Base-by-base conservation (phyloP, 2,329 filamentous ascomycete species). In the Triangularia setosa region DNA sequence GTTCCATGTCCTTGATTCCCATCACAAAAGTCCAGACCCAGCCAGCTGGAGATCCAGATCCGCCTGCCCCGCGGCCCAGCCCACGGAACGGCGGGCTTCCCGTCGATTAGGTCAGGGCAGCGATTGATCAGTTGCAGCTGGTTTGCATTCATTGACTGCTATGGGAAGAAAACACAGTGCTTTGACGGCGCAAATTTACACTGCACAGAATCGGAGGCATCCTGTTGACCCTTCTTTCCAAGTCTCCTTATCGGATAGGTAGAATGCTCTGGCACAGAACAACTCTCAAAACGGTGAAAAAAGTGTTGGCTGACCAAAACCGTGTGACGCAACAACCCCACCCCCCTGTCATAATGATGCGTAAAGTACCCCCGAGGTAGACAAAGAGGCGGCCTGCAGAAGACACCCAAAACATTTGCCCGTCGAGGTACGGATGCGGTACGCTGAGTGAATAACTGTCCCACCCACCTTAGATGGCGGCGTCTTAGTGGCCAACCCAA, bases 401-500 rank as follows among this genome's bases (percentile, higher is more conserved):
- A 28, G 9, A 3, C 12, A 16, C 44, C 14, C 18, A 35, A 9
- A 6, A 52, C 21, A 12, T 14, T 58, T 4, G 27, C 25, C n/a
- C 18, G 16, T 4, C 4, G 35, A 30, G 18, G 25, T 60, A 60
- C 58, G 58, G 14, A 53, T 60, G 58, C 40, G 58, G 58, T 60
- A 60, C 58, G 7, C 7, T 14, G 3, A 9, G 27, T 23, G 33
- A 35, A 24, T 35, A 8, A 40, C 12, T 12, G 57, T 6, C 35
- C 58, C 58, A 52, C 25, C 40, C 58, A 18, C 33, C 6, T 16
- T 30, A 18, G 23, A 60, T 59, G 54, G 57, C 23, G 14, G 11
- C 23, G 16, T 53, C 21, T 56, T 53, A 66, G 33, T 64, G 63
- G 64, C 35, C 57, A 61, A 18, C 9, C 48, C 30, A 27, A 18